A percentile compares a stretch with the other conserved stretches of the same genome.
These are phyloP conservation scores for Dioszegia hungarica DNA, from an alignment of 768 basidiomycete genomes.

Conservation along the genomic window DNA sequence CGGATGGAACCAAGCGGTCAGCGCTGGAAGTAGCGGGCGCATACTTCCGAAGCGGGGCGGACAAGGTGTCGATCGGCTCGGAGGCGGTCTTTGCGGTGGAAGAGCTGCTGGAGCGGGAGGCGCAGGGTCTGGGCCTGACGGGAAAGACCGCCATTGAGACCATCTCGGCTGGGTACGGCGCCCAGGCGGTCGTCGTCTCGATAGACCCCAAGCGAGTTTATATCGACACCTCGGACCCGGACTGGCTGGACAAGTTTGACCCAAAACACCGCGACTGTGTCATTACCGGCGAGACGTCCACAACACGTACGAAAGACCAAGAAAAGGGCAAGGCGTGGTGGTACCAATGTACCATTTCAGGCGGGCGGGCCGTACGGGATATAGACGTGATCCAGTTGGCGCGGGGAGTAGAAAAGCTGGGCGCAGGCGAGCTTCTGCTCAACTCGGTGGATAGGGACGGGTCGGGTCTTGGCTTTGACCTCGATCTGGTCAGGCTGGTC, in stretches of 20 bases:
- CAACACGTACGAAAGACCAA: constrained; percentile 51
- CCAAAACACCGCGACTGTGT: constrained; percentile 54
- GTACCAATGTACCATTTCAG: constrained; percentile 97
- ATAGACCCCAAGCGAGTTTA: constrained; percentile 86
- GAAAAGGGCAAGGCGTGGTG: constrained; percentile 82
- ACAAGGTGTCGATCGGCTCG: constrained; percentile 96
- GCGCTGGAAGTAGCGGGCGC: constrained; percentile 92
- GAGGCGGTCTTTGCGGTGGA: constrained; percentile 95
- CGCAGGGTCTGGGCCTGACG: constrained; percentile 50
- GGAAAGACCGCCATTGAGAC: constrained; percentile 86
- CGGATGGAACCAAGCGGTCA: constrained; percentile 78
- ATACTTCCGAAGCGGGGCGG: constrained; percentile 95
- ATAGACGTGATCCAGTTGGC: constrained; percentile 89
- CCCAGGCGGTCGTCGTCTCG: constrained; percentile 97
- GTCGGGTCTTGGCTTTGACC: constrained; percentile 84
- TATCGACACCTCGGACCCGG: constrained; percentile 55
- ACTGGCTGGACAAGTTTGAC: constrained; percentile 44
- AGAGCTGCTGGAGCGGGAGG: constrained; percentile 54
- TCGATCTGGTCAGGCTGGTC: constrained; percentile 72
- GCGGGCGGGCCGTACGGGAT: constrained; percentile 75
- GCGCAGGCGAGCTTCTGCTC: constrained; percentile 89
- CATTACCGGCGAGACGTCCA: constrained; percentile 43
- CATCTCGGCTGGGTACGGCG: constrained; percentile 82
- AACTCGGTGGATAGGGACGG: constrained; percentile 98
- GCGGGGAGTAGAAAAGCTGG: constrained; percentile 78